phyloP scores from a whole-genome alignment of 2,329 filamentous ascomycete species.

The Fusarium hostae region DNA sequence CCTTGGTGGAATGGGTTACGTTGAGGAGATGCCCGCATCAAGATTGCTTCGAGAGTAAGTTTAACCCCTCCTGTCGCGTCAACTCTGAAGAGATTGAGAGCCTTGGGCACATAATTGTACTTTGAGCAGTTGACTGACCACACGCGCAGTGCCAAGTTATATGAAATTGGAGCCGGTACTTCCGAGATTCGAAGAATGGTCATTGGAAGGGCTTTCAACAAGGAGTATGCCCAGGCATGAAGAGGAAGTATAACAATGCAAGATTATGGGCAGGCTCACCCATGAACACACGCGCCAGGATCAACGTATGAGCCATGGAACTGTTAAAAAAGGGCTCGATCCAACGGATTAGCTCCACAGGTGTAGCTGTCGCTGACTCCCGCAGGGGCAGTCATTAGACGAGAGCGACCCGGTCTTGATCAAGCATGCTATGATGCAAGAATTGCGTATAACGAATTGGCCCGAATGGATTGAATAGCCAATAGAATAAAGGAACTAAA shows the following conservation, averaged over 20 bases:
- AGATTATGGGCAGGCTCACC: not conserved
- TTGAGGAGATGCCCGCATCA: conserved; percentile 94
- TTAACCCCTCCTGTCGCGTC: not conserved
- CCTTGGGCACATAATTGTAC: not conserved
- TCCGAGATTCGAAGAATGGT: conserved; percentile 95
- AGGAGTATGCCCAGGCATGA: conserved; percentile 71
- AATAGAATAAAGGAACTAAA: not conserved
- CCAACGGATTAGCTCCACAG: not conserved
- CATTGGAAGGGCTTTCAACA: conserved; percentile 91
- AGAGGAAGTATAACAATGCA: not conserved
- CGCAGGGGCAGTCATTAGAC: not conserved
- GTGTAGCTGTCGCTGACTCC: conserved; percentile 12
- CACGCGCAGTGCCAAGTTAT: conserved; percentile 72
- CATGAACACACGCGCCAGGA: not conserved
- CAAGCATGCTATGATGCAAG: conserved; percentile 3
- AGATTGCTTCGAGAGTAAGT: conserved; percentile 77
- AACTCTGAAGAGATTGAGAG: not conserved
- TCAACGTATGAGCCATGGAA: not conserved
- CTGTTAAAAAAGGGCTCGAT: not conserved
- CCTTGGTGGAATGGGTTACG: conserved; percentile 93
- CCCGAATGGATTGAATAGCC: not conserved
- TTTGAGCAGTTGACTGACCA: conserved; percentile 44
- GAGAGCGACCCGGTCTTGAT: not conserved
- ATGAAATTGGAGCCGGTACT: conserved; percentile 97
- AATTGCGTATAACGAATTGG: not conserved